Evolutionary conservation across 768 basidiomycete species (phyloP), one percentile per base, ranked within the genome.

Genomic region (Hortiboletus campestris): DNA sequence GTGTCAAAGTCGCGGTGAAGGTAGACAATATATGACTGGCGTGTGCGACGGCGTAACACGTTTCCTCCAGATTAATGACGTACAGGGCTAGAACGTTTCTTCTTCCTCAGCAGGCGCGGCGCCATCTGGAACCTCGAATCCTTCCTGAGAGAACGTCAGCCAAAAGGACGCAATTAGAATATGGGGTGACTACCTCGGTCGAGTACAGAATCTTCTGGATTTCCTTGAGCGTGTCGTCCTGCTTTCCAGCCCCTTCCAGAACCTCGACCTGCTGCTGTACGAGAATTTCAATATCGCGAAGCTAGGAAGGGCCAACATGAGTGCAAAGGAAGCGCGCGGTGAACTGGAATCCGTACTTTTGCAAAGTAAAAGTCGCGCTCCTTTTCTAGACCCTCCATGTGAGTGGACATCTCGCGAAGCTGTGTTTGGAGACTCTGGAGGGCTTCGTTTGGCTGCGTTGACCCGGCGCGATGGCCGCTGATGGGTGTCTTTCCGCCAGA

Each of bases 311-410:
- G n/a, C 20, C 22, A 49, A 13, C 43, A 43, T 51, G 50, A 56
- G 53, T 17, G 31, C 25, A 51, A 51, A 42, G 11, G 47, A 60
- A 53, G 45, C 40, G 41, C 39, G 39, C 39, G 39, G 48, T 10
- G 44, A 55, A 49, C 28, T 45, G 31, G 56, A 39, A 17, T 10
- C 2, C 80, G 45, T 62, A 96, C 95, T 84, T 98, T 99, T 66
- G 89, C 86, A 72, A 98, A 99, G 75, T 99, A 99, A 73, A 99
- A 98, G 71, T 98, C 95, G 44, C 95, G 78, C 75, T 99, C 97
- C 78, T 94, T 98, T 79, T 98, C 94, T 38, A 98, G 76, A 1
- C 91, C 91, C 68, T 95, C 94, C 60, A 97, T 76, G 66, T 92
- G 89, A 0, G 77, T 70, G 35, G 84, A 83, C 77, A 97, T 79